Base-by-base conservation (phyloP, 176 grass and related monocot genomes). In the Phoenix roebelenii region DNA sequence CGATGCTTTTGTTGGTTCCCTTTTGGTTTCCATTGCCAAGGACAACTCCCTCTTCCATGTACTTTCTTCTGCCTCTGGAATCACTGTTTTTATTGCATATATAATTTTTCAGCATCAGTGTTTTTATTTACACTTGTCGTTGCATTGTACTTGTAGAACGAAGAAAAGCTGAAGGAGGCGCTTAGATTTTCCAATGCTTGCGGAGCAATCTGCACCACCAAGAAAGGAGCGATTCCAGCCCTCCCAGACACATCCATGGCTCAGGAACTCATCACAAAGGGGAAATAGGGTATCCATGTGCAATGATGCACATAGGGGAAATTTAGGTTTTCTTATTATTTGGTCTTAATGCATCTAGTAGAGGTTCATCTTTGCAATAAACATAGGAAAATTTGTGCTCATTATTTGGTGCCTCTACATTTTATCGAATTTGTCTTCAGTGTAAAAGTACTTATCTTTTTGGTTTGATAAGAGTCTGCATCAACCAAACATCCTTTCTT, bases 181-280 rank as follows among this genome's bases (percentile, higher is more conserved):
- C 86, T 95, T 25, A 67, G 55, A 78, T 84, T 90, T 35, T 82
- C 91, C 25, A 90, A 96, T 16, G 91, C 91, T 0, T 87, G 86
- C 53, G 86, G 86, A 22, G 91, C 91, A 32, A 85, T 96, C 24
- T 90, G 83, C 80, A 90, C 91, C 56, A 96, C 80, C 26, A 19
- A 87, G 60, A 96, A 96, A 80, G 91, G 91, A 5, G 91, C 83
- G 59, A 96, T 96, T 57, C 91, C 83, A 4, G 91, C 91, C 3
- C 83, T 96, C 44, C 91, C 86, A 18, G 90, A 86, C 5, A 15
- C 63, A 1, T 73, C 71, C 28, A 52, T 58, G 29, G 83, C 83
- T 0, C 32, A 51, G 39, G 80, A 87, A 16, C 72, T 96, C 64
- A 29, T 87, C 49, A 58, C n/a, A 62, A 87, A 77, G 48, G 68